Conservation (phyloP, 495 filamentous ascomycete genomes). For the Polyplosphaeria fusca region DNA sequence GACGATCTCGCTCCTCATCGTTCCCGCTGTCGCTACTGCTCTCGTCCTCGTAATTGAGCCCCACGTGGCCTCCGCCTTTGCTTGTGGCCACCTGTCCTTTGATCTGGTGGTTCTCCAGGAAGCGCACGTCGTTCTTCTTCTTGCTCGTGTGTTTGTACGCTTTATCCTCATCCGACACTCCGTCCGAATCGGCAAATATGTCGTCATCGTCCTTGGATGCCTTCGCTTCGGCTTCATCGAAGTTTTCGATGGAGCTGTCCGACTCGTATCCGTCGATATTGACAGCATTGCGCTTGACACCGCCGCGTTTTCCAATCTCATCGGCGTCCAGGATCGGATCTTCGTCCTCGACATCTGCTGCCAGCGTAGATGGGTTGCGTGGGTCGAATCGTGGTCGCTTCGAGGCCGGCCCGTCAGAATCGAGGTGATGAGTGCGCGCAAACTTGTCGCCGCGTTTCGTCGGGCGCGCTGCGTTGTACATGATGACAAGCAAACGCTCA, state of each 20-base stretch:
- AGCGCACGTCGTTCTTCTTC: slow-evolving; percentile 30
- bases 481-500: too few species aligned
- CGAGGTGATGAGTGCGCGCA: slow-evolving; percentile 64
- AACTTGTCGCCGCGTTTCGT: slow-evolving; percentile 81
- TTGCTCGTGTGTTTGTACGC: neutral
- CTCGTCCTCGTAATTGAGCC: slow-evolving; percentile 31
- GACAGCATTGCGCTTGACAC: slow-evolving; percentile 83
- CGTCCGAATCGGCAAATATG: slow-evolving; percentile 77
- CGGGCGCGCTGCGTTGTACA: slow-evolving; percentile 65
- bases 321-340: slow-evolving; percentile 76
- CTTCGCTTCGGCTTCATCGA: slow-evolving; percentile 64
- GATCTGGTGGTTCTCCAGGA: slow-evolving; percentile 51
- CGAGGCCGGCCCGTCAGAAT: slow-evolving; percentile 43
- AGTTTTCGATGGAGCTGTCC: slow-evolving; percentile 89
- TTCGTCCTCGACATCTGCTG: slow-evolving; percentile 72
- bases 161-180: slow-evolving; percentile 57
- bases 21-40: slow-evolving; percentile 64
- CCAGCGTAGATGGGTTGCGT: slow-evolving; percentile 88
- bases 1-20: slow-evolving; percentile 65
- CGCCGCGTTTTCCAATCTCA: slow-evolving; percentile 79
- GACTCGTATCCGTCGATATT: slow-evolving; percentile 96
- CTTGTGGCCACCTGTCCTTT: slow-evolving; percentile 77
- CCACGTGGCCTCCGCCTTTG: slow-evolving; percentile 67
- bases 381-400: slow-evolving; percentile 95
- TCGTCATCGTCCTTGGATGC: slow-evolving; percentile 70